Conservation (phyloP, 164 flowering plant species). For the Platanus orientalis region DNA sequence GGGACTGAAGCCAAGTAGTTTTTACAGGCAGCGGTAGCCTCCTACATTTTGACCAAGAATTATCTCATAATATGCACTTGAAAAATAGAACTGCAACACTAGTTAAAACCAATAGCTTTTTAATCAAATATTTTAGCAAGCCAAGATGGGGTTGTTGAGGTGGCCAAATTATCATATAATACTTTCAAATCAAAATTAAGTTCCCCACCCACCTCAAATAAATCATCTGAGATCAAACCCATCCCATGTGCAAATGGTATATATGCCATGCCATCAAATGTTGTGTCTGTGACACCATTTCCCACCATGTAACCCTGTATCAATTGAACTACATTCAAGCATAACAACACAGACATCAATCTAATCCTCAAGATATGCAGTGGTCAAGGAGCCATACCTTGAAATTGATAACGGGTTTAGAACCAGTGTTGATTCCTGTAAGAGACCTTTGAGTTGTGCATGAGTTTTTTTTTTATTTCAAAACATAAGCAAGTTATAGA, state of each 20-base stretch:
- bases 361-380: neutral
- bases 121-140: neutral
- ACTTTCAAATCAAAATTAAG: neutral
- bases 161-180: slow-evolving; percentile 4
- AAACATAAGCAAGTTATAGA: neutral
- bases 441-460: slow-evolving; percentile 8
- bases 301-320: slow-evolving; percentile 84
- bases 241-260: slow-evolving; percentile 94
- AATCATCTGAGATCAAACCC: slow-evolving; percentile 79
- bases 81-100: too few species aligned
- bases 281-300: slow-evolving; percentile 70
- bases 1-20: slow-evolving; percentile 41
- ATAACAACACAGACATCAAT: neutral
- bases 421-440: slow-evolving; percentile 61
- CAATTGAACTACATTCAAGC: slow-evolving; percentile 6
- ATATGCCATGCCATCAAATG: slow-evolving; percentile 77
- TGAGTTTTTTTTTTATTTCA: slow-evolving; percentile 4
- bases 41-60: slow-evolving; percentile 24
- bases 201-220: slow-evolving; percentile 48
- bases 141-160: neutral
- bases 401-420: slow-evolving; percentile 62
- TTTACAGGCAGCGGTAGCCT: slow-evolving; percentile 40
- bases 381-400: slow-evolving; percentile 42
- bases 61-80: neutral
- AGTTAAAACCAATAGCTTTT: neutral